Evolutionary conservation across 768 basidiomycete genomes (phyloP).

Genomic region (Russula abietina): DNA sequence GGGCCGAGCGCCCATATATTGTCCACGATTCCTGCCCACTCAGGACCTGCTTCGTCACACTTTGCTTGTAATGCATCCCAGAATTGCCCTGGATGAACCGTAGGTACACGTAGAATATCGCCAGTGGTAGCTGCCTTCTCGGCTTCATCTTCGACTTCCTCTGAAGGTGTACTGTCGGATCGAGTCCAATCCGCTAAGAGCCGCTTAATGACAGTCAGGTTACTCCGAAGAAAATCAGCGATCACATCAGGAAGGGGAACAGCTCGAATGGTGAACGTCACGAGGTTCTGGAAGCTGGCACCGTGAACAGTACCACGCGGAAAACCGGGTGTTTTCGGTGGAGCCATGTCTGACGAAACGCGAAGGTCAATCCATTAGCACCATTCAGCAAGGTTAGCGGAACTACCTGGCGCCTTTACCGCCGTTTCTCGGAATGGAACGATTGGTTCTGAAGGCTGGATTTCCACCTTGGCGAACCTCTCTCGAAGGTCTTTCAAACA

Average conservation of each 20-base stretch:
- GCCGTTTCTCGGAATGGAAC: slow-evolving; percentile 98
- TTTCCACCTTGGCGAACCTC: slow-evolving; percentile 87
- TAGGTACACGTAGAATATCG: slow-evolving; percentile 55
- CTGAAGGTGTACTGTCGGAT: slow-evolving; percentile 32
- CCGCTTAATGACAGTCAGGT: slow-evolving; percentile 56
- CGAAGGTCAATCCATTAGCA: neutral
- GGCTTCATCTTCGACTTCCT: slow-evolving; percentile 33
- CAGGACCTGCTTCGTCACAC: slow-evolving; percentile 59
- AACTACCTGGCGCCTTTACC: slow-evolving; percentile 64
- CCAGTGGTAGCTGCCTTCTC: slow-evolving; percentile 46
- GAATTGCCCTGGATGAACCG: slow-evolving; percentile 67
- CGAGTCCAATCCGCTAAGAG: slow-evolving; percentile 41
- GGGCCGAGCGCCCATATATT: slow-evolving; percentile 91
- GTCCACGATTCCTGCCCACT: slow-evolving; percentile 72
- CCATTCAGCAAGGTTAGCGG: neutral
- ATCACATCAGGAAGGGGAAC: slow-evolving; percentile 68
- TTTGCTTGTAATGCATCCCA: slow-evolving; percentile 65
- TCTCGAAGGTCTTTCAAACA: slow-evolving; percentile 96
- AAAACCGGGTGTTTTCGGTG: slow-evolving; percentile 65
- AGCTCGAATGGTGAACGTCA: slow-evolving; percentile 81
- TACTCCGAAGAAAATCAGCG: slow-evolving; percentile 70
- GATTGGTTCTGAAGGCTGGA: slow-evolving; percentile 91
- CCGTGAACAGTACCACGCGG: slow-evolving; percentile 75
- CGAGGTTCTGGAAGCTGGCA: slow-evolving; percentile 57
- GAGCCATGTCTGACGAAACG: slow-evolving; percentile 67